Conservation (phyloP, 1,139 yeast species). For the Yamadazyma kanchanaburiensis region DNA sequence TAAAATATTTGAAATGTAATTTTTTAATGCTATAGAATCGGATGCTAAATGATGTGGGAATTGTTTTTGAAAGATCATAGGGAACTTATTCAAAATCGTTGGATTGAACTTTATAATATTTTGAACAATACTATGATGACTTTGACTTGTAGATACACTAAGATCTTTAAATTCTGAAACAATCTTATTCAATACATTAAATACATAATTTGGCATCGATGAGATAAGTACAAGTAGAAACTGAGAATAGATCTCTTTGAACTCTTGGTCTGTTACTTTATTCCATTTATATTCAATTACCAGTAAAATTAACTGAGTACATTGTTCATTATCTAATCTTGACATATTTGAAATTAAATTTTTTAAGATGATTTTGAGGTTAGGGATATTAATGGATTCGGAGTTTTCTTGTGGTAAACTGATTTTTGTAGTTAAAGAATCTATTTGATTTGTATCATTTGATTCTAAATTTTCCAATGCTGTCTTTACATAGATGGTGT, state of each 20-base stretch:
- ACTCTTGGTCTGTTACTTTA: constrained; percentile 22
- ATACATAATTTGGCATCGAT: constrained; percentile 86
- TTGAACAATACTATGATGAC: constrained; percentile 66
- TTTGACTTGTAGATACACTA: constrained; percentile 8
- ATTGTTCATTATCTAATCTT: constrained; percentile 34
- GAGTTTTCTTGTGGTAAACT: constrained; percentile 26
- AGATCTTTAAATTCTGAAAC: constrained; percentile 52
- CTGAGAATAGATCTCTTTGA: constrained; percentile 54
- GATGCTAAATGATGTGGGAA: constrained; percentile 81
- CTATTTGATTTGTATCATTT: constrained; percentile 36
- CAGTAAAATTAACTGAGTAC: constrained; percentile 31
- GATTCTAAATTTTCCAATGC: constrained; percentile 70
- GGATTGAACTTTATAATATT: constrained; percentile 74
- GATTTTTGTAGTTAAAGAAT: constrained; percentile 36
- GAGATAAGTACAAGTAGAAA: constrained; percentile 79
- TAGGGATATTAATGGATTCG: constrained; percentile 34
- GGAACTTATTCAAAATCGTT: constrained; percentile 68
- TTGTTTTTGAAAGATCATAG: constrained; percentile 50
- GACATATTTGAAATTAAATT: constrained; percentile 35
- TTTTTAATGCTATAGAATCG: constrained; percentile 48
- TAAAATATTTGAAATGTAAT: constrained; percentile 66
- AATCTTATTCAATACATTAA: constrained; percentile 68
- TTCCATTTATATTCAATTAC: constrained; percentile 57
- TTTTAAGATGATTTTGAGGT: constrained; percentile 33
- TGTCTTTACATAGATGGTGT: constrained; percentile 58